These are phyloP conservation scores for Priceomyces haplophilus DNA, from an alignment of 805 yeast genomes.

Conservation along the genomic window DNA sequence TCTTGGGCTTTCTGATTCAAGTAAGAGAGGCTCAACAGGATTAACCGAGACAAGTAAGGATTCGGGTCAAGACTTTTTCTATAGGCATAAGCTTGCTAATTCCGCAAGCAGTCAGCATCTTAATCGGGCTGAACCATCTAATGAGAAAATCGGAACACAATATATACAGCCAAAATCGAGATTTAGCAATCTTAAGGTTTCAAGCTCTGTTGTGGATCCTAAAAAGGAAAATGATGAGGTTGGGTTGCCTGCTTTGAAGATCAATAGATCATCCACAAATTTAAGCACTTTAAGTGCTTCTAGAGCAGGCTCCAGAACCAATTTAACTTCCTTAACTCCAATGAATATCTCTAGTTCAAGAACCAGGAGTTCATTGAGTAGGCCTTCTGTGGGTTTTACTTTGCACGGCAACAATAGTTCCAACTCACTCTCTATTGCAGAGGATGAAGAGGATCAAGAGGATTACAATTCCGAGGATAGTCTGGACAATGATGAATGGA, in stretches of 20 bases:
- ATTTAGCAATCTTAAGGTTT: slow-evolving; percentile 22
- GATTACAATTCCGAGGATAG: slow-evolving; percentile 7
- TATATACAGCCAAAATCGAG: slow-evolving; percentile 48
- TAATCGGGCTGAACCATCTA: neutral
- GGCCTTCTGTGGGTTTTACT: slow-evolving; percentile 17
- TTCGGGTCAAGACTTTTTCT: slow-evolving; percentile 56
- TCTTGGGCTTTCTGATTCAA: slow-evolving; percentile 2
- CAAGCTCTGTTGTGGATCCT: slow-evolving; percentile 35
- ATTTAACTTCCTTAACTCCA: slow-evolving; percentile 10
- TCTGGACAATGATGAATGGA: slow-evolving; percentile 13
- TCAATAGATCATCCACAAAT: slow-evolving; percentile 29
- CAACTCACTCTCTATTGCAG: slow-evolving; percentile 29
- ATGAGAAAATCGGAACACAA: slow-evolving; percentile 28
- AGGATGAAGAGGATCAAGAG: slow-evolving; percentile 23
- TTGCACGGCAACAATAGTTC: slow-evolving; percentile 26
- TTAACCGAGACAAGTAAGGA: slow-evolving; percentile 11
- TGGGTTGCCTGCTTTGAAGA: slow-evolving; percentile 35
- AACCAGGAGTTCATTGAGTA: slow-evolving; percentile 14
- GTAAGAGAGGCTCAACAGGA: neutral
- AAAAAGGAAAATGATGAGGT: slow-evolving; percentile 27
- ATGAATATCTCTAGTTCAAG: slow-evolving; percentile 4
- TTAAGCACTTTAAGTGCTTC: slow-evolving; percentile 15
- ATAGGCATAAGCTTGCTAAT: slow-evolving; percentile 14
- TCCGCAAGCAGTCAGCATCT: slow-evolving; percentile 1
- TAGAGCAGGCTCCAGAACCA: slow-evolving; percentile 12